These are phyloP conservation scores for Setaria italica DNA, from an alignment of 202 grass and related monocot species.

Conservation along the genomic window DNA sequence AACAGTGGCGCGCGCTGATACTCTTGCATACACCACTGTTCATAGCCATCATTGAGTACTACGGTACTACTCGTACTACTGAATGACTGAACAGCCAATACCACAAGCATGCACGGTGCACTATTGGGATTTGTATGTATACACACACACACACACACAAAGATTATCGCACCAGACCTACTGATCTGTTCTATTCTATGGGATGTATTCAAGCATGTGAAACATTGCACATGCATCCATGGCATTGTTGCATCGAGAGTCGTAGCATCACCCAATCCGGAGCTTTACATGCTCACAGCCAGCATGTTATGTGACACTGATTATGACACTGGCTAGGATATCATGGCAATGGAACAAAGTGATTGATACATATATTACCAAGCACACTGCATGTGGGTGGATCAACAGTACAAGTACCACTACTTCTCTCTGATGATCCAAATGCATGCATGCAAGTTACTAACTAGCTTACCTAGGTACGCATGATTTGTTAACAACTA, in stretches of 20 bases:
- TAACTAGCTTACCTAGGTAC: background rate
- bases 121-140: background rate
- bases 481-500: background rate
- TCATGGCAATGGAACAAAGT: conserved; percentile 1
- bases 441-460: conserved; percentile 14
- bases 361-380: conserved; percentile 23
- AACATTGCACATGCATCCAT: too few relatives aligned
- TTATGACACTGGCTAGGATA: background rate
- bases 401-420: conserved; percentile 16
- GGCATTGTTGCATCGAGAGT: background rate
- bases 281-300: background rate
- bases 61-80: background rate
- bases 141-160: too few relatives aligned
- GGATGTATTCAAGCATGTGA: background rate
- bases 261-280: background rate
- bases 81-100: background rate
- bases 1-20: conserved; percentile 13
- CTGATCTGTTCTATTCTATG: background rate
- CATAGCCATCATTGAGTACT: background rate
- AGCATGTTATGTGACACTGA: background rate
- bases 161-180: background rate
- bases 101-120: background rate
- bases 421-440: conserved; percentile 26
- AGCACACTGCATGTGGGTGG: conserved; percentile 43
- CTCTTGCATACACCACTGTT: background rate